These are phyloP conservation scores for Talaromyces pinophilus DNA, from an alignment of 2,329 filamentous ascomycete species.

Conservation along the genomic window DNA sequence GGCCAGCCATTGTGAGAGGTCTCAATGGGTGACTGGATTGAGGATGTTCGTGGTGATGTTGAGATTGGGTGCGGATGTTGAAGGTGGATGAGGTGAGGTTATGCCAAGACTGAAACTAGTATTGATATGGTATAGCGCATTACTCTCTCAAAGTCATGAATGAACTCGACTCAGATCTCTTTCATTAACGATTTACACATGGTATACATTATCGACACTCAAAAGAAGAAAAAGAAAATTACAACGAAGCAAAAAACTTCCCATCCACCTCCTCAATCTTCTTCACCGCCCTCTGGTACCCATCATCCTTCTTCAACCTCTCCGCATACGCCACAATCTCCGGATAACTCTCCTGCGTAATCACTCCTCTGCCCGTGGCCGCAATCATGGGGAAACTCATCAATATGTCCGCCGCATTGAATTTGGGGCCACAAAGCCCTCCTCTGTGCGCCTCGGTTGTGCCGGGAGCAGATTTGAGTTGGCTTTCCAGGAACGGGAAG, in stretches of 20 bases:
- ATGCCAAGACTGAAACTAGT: background rate
- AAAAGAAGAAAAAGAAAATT: background rate
- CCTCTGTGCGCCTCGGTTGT: constrained; percentile 21
- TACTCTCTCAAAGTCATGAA: too few relatives aligned
- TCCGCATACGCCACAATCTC: constrained; percentile 40
- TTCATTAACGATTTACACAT: background rate
- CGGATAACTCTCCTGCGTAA: constrained; percentile 43
- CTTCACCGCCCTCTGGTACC: constrained; percentile 42
- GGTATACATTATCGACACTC: background rate
- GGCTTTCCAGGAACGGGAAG: constrained; percentile 49
- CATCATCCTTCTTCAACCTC: constrained; percentile 38
- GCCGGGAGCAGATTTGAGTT: constrained; percentile 45
- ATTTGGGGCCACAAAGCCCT: constrained; percentile 45
- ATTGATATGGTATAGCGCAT: background rate
- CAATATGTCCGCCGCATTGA: constrained; percentile 51
- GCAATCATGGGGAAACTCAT: constrained; percentile 50
- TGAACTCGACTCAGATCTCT: too few relatives aligned
- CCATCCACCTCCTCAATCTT: constrained; percentile 48
- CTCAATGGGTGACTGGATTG: constrained; percentile 1
- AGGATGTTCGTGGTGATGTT: background rate
- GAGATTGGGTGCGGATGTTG: constrained; percentile 13
- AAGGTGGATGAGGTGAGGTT: constrained; percentile 8
- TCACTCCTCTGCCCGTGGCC: constrained; percentile 34
- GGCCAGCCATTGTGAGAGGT: constrained; percentile 49
- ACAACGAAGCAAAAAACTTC: constrained; percentile 15